phyloP scores from a whole-genome alignment of 495 filamentous ascomycete species.

The Neurospora sp. region DNA sequence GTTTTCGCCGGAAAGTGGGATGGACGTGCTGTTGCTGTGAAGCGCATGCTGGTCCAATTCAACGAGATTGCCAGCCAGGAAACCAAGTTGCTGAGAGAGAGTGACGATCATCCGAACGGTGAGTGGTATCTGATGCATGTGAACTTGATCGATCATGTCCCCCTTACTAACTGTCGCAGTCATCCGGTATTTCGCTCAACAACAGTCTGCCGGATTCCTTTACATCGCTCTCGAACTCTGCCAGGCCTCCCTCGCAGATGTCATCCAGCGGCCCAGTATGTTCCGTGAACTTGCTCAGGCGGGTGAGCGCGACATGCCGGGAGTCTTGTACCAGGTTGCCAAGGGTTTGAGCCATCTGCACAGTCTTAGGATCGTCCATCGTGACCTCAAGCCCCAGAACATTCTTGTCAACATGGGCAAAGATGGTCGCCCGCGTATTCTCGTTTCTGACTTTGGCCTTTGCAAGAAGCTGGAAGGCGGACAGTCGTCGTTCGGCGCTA shows the following conservation, averaged over 20 bases:
- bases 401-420: slow-evolving; percentile 66
- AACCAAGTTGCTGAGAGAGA: slow-evolving; percentile 78
- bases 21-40: slow-evolving; percentile 87
- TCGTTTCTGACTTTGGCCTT: slow-evolving; percentile 95
- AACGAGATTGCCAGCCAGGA: slow-evolving; percentile 94
- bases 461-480: slow-evolving; percentile 98
- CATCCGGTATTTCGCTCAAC: slow-evolving; percentile 89
- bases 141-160: neutral
- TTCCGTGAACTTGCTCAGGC: slow-evolving; percentile 39
- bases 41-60: slow-evolving; percentile 90
- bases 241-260: slow-evolving; percentile 82
- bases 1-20: slow-evolving; percentile 82
- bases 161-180: slow-evolving; percentile 40
- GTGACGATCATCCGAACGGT: slow-evolving; percentile 86
- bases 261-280: slow-evolving; percentile 55
- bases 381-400: slow-evolving; percentile 95
- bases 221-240: slow-evolving; percentile 98
- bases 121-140: slow-evolving; percentile 5
- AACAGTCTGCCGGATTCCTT: slow-evolving; percentile 78
- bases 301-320: slow-evolving; percentile 48
- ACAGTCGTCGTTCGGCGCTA: slow-evolving; percentile 87
- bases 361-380: slow-evolving; percentile 86
- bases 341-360: slow-evolving; percentile 83
- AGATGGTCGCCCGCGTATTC: slow-evolving; percentile 57
- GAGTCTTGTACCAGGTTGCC: slow-evolving; percentile 75